Base-by-base conservation (phyloP, 2,329 filamentous ascomycete species). In the Ophiocordyceps camponoti-floridani region DNA sequence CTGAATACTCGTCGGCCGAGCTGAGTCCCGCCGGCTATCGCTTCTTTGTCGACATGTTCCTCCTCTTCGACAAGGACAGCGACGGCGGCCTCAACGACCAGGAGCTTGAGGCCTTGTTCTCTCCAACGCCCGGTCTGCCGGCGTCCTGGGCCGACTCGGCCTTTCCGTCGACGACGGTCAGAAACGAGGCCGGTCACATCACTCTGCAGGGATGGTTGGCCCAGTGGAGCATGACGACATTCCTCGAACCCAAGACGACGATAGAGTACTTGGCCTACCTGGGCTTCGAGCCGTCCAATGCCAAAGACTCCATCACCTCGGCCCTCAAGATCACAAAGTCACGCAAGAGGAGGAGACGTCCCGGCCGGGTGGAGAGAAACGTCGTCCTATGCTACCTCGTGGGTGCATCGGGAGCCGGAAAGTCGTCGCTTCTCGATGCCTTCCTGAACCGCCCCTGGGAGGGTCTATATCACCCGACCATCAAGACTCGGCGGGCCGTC, bases 141-240 rank as follows among this genome's bases (percentile, higher is more conserved):
- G 64, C 74, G 3, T 89, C 84, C 0, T 98, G 91, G 91, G 68
- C 78, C 0, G 88, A 95, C 50, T 82, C 82, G 1, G 84, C 78
- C 0, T 98, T 98, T 56, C 91, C 91, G 2, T 87, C 84, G 1
- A 94, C 86, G 23, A 95, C 91, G 0, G 89, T 96, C 16, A 81
- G 86, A 40, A 96, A 95, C 57, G 91, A 98, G 62, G 86, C 85
- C 9, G 91, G 91, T 0, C 78, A 96, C 58, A 88, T 98, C 49
- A 98, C 91, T 1, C 69, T 98, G 4, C 91, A 98, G 61, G 91
- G 91, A 2, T 98, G 91, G 91, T 75, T 98, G 35, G 91, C 91
- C 4, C 91, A 98, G 56, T 98, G 91, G 91, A 95, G 88, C 59
- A 98, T 98, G 91, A 98, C 91, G 0, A 98, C 91, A 0, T 98